Evolutionary conservation across 108 stramenopile species (phyloP).

Genomic region (Craspedostauros australis): DNA sequence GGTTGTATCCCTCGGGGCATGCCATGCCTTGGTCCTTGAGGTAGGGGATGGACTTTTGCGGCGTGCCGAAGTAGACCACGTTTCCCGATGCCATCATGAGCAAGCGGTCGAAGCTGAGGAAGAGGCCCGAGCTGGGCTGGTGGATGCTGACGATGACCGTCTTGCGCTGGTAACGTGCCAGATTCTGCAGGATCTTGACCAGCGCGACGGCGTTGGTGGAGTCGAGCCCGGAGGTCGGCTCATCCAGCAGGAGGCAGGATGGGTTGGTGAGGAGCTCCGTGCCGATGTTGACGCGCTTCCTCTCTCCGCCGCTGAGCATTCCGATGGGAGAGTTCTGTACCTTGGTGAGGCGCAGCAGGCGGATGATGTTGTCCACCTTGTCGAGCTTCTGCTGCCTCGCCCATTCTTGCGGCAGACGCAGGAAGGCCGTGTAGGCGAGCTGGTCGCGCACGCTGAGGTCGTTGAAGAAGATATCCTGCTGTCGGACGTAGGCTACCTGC

Average conservation of each 20-base stretch:
- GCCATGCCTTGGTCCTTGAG: slow-evolving; percentile 28
- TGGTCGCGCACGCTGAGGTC: slow-evolving; percentile 76
- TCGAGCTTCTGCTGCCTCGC: slow-evolving; percentile 28
- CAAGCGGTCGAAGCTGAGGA: slow-evolving; percentile 57
- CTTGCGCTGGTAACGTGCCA: slow-evolving; percentile 40
- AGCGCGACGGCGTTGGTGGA: slow-evolving; percentile 58
- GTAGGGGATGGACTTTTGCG: slow-evolving; percentile 38
- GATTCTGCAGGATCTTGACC: slow-evolving; percentile 34
- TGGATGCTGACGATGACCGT: slow-evolving; percentile 71
- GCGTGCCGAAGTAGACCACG: slow-evolving; percentile 73
- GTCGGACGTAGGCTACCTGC: slow-evolving; percentile 76
- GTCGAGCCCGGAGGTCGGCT: slow-evolving; percentile 81
- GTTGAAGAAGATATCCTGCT: slow-evolving; percentile 64
- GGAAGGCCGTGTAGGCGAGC: slow-evolving; percentile 59
- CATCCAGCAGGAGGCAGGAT: slow-evolving; percentile 61
- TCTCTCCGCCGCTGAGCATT: slow-evolving; percentile 73
- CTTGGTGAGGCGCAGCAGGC: slow-evolving; percentile 42
- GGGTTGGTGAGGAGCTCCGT: slow-evolving; percentile 72
- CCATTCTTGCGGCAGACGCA: slow-evolving; percentile 45
- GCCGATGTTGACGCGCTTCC: slow-evolving; percentile 78
- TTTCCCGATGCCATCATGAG: slow-evolving; percentile 59
- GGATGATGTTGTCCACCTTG: slow-evolving; percentile 52
- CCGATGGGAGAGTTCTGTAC: slow-evolving; percentile 55
- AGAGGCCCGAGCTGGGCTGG: slow-evolving; percentile 66
- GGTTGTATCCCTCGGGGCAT: slow-evolving; percentile 69